These are phyloP conservation scores for Dendrocalamus latiflorus DNA, from an alignment of 202 grass and related monocot genomes.

Conservation along the genomic window DNA sequence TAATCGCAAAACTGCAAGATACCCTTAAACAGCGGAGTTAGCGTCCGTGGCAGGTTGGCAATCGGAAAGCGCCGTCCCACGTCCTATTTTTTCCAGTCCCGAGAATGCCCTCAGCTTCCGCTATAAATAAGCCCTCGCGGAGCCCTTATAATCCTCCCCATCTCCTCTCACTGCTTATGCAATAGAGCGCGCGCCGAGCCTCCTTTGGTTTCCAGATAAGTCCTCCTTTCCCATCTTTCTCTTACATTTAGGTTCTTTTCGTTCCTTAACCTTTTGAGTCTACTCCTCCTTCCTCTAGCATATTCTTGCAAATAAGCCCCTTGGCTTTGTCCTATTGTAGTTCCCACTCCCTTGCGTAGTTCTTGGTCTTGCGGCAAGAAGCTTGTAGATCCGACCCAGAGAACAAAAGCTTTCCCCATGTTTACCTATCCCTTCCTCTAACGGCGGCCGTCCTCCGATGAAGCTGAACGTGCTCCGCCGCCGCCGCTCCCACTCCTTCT, in stretches of 20 bases:
- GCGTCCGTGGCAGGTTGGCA: conserved; percentile 25
- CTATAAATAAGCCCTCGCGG: conserved; percentile 11
- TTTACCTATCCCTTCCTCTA: conserved; percentile 40
- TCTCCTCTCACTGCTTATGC: neutral
- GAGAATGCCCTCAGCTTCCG: neutral
- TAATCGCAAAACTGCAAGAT: neutral
- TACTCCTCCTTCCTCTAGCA: neutral
- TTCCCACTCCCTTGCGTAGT: neutral
- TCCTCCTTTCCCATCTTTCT: neutral
- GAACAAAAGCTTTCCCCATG: conserved; percentile 13
- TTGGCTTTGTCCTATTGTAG: conserved; percentile 7
- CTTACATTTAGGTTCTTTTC: conserved; percentile 11
- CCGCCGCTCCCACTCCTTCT: conserved; percentile 70
- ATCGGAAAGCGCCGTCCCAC: conserved; percentile 30
- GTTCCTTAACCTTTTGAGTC: neutral
- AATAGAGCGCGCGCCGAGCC: neutral
- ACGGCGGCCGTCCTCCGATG: conserved; percentile 40
- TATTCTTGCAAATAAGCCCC: neutral
- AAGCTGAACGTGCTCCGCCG: conserved; percentile 41
- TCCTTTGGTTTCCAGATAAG: conserved; percentile 11
- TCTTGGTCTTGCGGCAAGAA: neutral
- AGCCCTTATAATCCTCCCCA: conserved; percentile 13
- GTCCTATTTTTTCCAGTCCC: neutral
- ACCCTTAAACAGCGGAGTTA: neutral
- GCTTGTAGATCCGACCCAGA: conserved; percentile 21